phyloP scores from a whole-genome alignment of 805 yeast genomes.

The Metschnikowia peoriensis region DNA sequence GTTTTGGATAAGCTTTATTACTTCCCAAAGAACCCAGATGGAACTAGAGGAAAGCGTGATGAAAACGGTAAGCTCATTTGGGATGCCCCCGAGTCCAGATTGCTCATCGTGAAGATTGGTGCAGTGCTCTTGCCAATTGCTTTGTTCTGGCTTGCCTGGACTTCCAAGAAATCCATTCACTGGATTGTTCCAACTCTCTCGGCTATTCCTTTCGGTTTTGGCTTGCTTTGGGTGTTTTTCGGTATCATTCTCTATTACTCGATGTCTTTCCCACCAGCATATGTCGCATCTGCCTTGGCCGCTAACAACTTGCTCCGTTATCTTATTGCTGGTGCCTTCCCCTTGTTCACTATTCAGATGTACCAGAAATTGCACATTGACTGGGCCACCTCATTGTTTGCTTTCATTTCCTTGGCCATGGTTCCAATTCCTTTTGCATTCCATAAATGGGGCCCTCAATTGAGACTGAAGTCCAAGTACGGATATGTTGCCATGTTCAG shows the following conservation, averaged over 20 bases:
- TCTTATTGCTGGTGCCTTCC: slow-evolving; percentile 73
- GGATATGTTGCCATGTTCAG: slow-evolving; percentile 52
- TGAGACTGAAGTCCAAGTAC: slow-evolving; percentile 57
- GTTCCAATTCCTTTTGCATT: slow-evolving; percentile 76
- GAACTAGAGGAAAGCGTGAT: slow-evolving; percentile 55
- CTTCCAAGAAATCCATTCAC: slow-evolving; percentile 56
- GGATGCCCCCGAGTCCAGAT: slow-evolving; percentile 59
- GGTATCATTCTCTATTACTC: slow-evolving; percentile 67
- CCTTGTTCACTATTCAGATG: slow-evolving; percentile 85
- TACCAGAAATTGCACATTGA: slow-evolving; percentile 63
- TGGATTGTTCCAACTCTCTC: slow-evolving; percentile 78
- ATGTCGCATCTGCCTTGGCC: slow-evolving; percentile 84
- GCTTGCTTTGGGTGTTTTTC: slow-evolving; percentile 69
- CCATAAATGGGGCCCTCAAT: slow-evolving; percentile 51
- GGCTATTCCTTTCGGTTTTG: slow-evolving; percentile 78
- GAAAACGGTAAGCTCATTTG: slow-evolving; percentile 53
- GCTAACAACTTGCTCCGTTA: slow-evolving; percentile 83
- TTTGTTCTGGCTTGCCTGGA: slow-evolving; percentile 83
- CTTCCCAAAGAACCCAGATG: slow-evolving; percentile 60
- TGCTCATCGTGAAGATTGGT: slow-evolving; percentile 64
- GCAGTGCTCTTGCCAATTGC: slow-evolving; percentile 64
- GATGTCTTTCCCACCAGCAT: slow-evolving; percentile 68
- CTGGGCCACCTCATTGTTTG: slow-evolving; percentile 77
- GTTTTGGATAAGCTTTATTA: slow-evolving; percentile 46
- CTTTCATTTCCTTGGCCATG: slow-evolving; percentile 64